Percentiles rank a stretch among this genome's conserved stretches.
These are phyloP conservation scores for Helianthus tuberosus DNA, from an alignment of 129 eudicot species.

Conservation along the genomic window DNA sequence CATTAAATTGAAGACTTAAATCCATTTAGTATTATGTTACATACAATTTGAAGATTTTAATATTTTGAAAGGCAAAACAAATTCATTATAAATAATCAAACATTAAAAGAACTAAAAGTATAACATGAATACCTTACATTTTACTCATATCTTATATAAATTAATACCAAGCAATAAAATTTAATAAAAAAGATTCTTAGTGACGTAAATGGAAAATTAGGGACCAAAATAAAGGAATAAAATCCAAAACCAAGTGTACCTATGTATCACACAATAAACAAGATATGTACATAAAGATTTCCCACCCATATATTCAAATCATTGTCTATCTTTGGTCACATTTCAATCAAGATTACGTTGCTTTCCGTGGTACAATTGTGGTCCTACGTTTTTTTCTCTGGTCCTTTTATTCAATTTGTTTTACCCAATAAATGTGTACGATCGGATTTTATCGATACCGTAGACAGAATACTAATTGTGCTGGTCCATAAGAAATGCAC, in stretches of 20 bases:
- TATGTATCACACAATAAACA: slow-evolving; percentile 27
- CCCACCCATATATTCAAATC: slow-evolving; percentile 32
- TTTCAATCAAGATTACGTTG: slow-evolving; percentile 29
- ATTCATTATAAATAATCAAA: too few relatives aligned
- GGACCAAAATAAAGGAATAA: slow-evolving; percentile 31
- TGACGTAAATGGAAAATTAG: slow-evolving; percentile 1
- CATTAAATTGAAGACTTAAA: too few relatives aligned
- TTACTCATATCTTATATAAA: background rate
- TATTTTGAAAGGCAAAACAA: too few relatives aligned
- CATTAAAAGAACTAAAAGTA: too few relatives aligned
- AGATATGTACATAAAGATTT: slow-evolving; percentile 28
- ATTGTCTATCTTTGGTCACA: slow-evolving; percentile 26
- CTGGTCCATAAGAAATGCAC: too few relatives aligned
- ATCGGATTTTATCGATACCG: background rate
- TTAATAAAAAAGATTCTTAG: background rate
- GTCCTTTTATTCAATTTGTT: background rate
- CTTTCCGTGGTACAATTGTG: slow-evolving; percentile 31
- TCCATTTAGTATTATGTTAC: too few relatives aligned
- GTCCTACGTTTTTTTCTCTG: background rate
- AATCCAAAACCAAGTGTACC: slow-evolving; percentile 30
- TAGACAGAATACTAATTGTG: too few relatives aligned
- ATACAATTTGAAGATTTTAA: too few relatives aligned
- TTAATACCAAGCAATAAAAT: background rate
- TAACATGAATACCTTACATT: too few relatives aligned
- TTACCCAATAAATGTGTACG: background rate